Conservation (phyloP, 1,284 basidiomycete species). For the Trametes sp. region DNA sequence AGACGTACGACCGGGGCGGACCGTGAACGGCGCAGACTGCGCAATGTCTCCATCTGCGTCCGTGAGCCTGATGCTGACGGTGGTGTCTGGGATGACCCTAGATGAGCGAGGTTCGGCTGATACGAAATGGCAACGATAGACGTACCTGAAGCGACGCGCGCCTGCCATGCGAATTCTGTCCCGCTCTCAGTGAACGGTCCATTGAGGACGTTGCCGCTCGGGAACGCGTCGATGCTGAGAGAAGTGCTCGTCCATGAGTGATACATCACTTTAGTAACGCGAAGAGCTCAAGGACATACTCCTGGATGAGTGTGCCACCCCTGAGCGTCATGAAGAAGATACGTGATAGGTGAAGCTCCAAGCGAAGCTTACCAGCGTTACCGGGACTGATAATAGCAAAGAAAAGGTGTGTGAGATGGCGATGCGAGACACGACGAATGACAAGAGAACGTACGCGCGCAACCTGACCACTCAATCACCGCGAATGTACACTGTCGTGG, state of each 20-base stretch:
- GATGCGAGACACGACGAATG: no score
- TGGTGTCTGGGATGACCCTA: background rate
- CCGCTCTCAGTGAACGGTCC: background rate
- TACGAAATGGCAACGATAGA: no score
- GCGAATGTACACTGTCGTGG: background rate
- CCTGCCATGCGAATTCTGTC: background rate
- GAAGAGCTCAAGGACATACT: background rate
- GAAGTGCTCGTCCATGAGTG: no score
- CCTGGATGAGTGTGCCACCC: no score
- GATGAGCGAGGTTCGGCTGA: background rate
- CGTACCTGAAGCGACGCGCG: background rate
- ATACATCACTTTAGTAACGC: no score
- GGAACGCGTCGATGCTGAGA: background rate
- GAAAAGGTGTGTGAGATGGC: background rate
- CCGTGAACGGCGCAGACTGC: background rate
- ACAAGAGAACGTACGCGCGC: background rate
- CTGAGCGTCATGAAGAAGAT: no score
- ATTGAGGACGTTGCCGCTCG: background rate
- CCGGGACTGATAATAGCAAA: background rate
- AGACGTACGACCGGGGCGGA: background rate
- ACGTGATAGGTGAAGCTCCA: no score
- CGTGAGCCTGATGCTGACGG: background rate
- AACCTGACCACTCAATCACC: background rate
- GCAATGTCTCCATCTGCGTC: background rate
- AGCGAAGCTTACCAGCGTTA: background rate